phyloP scores from a whole-genome alignment of 306 rosid species.

The Ziziphus jujuba region DNA sequence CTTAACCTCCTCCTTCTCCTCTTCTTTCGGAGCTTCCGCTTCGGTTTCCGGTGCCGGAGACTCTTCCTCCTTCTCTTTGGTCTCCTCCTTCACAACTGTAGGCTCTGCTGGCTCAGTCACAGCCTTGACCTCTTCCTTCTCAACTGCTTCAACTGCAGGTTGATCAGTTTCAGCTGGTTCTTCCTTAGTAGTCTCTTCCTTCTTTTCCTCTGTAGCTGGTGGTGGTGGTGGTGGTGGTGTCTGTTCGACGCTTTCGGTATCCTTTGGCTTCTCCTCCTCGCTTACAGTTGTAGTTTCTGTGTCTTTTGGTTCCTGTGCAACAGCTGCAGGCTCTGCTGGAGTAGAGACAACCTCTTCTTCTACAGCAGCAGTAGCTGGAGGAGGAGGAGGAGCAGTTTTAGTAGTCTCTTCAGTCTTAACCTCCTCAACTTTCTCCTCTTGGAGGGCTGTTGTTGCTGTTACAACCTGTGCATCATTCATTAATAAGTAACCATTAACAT shows the following conservation, averaged over 20 bases:
- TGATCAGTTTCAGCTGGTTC: neutral
- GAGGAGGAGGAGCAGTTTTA: no score
- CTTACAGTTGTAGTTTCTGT: no score
- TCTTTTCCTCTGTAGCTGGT: conserved; percentile 32
- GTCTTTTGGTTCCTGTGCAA: conserved; percentile 3
- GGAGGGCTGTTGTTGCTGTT: conserved; percentile 52
- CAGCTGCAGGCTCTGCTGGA: conserved; percentile 29
- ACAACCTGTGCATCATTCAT: conserved; percentile 57
- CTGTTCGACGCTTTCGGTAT: conserved; percentile 27
- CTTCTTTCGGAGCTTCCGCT: conserved; percentile 35
- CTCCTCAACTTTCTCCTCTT: conserved; percentile 41
- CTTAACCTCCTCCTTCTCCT: conserved; percentile 34
- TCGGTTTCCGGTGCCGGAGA: conserved; percentile 17
- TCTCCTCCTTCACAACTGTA: conserved; percentile 24
- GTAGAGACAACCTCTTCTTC: conserved; percentile 30
- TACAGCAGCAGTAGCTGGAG: neutral
- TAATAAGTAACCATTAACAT: no score
- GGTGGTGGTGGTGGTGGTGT: no score
- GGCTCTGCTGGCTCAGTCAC: conserved; percentile 27
- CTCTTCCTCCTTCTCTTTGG: conserved; percentile 32
- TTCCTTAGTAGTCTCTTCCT: conserved; percentile 15
- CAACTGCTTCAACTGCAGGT: neutral
- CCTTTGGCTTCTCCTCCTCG: conserved; percentile 3
- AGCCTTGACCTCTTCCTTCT: conserved; percentile 31
- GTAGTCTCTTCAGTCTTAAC: conserved; percentile 38